Evolutionary conservation across 176 grass and related monocot genomes (phyloP), one percentile per base, ranked within the genome.

Genomic region (Oryza punctata): DNA sequence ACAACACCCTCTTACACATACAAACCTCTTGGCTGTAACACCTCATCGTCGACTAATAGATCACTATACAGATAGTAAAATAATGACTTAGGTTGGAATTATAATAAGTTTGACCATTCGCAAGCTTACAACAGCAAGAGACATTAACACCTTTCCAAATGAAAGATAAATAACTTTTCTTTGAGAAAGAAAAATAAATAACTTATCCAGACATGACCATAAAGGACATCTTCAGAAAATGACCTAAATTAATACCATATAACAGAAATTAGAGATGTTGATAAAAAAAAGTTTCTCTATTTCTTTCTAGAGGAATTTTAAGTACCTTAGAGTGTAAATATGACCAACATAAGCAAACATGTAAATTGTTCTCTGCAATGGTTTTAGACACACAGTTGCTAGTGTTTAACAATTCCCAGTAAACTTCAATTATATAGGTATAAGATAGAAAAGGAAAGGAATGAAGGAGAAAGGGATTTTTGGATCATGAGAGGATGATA

Each of bases 401-500:
- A 25, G 4, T 72, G 26, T 73, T 83, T 10, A 65, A n/a, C 5
- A 43, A 64, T n/a, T 44, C 19, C 15, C 10, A 3, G 60, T 78
- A 78, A 30, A 63, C 6, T 30, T 38, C 52, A 64, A 73, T 47
- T 73, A 44, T 57, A 78, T 14, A 73, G 5, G 67, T 63, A 44
- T 63, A 44, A 86, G 45, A 67, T 32, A 70, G 30, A 59, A 88
- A 84, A 13, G 6, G 21, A 61, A 63, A 69, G 21, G 37, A 75
- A 88, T 63, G 64, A 81, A 63, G 63, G 63, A 46, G 69, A 63
- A 85, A 84, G 78, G 46, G 45, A 86, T 89, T 88, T 93, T 88
- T 89, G 90, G 92, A 92, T 98, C 90, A 88, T 78, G 85, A 83
- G 89, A 88, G 78, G 72, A 88, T 91, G 83, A 82, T 85, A 90